Evolutionary conservation across 2,329 filamentous ascomycete genomes (phyloP).

Genomic region (Fusarium abutilonis): DNA sequence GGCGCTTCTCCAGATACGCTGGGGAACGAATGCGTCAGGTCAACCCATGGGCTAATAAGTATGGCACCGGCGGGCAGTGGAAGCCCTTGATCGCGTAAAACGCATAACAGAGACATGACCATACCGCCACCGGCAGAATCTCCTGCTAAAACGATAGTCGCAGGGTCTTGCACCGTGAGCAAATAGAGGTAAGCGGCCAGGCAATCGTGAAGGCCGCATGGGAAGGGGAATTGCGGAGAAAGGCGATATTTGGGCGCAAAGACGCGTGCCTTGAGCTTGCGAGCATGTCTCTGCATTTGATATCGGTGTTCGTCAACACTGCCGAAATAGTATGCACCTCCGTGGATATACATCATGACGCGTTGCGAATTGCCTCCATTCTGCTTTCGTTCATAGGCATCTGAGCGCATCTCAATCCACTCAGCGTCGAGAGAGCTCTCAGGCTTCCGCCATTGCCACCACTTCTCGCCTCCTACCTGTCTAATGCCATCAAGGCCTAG

Average conservation of each 20-base stretch:
- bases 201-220: constrained; percentile 90
- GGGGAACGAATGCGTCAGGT: constrained; percentile 94
- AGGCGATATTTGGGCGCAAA: constrained; percentile 89
- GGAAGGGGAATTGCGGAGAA: constrained; percentile 94
- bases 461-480: constrained; percentile 80
- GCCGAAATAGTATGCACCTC: constrained; percentile 94
- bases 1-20: constrained; percentile 79
- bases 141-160: constrained; percentile 85
- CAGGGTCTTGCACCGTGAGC: constrained; percentile 77
- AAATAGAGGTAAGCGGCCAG: constrained; percentile 88
- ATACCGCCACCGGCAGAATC: constrained; percentile 96
- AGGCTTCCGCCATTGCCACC: constrained; percentile 89
- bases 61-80: constrained; percentile 90
- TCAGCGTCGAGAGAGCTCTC: constrained; percentile 77
- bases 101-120: constrained; percentile 81
- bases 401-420: constrained; percentile 94
- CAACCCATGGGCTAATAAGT: constrained; percentile 94
- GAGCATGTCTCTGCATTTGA: constrained; percentile 93
- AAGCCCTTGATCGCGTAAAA: constrained; percentile 82
- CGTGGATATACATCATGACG: constrained; percentile 93
- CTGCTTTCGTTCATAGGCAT: constrained; percentile 74
- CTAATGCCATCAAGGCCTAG: constrained; percentile 80
- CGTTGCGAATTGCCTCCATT: constrained; percentile 69
- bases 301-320: constrained; percentile 98
- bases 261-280: constrained; percentile 90